Conservation (phyloP, 2,329 filamentous ascomycete species). For the Xylaria polymorpha region DNA sequence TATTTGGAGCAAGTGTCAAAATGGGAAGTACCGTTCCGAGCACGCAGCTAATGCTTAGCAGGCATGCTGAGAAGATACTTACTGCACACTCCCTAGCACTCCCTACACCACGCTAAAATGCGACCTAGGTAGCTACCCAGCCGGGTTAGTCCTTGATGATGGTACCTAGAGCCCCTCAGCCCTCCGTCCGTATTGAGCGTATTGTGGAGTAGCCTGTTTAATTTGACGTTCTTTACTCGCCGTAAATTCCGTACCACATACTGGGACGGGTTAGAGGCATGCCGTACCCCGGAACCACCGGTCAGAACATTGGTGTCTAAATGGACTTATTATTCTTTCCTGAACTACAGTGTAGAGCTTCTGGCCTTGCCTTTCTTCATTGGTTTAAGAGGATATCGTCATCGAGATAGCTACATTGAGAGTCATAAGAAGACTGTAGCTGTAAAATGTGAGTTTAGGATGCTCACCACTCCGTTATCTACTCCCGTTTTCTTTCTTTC, state of each 20-base stretch:
- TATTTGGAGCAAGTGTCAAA: conserved; percentile 39
- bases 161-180: not conserved
- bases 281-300: conserved; percentile 10
- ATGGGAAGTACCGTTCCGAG: conserved; percentile 33
- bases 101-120: not conserved
- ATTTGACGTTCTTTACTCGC: conserved; percentile 10
- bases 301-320: not conserved
- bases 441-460: not conserved
- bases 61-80: not conserved
- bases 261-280: conserved; percentile 14
- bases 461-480: not conserved
- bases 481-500: not conserved
- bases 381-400: not conserved
- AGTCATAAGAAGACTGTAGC: not conserved
- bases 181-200: conserved; percentile 8
- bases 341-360: no score
- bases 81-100: no score
- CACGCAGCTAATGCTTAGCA: conserved; percentile 22
- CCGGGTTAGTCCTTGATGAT: not conserved
- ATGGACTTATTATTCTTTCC: not conserved
- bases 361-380: not conserved
- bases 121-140: conserved; percentile 23
- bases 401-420: not conserved
- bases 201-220: conserved; percentile 2
- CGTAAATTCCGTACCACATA: conserved; percentile 15